A percentile compares a stretch with the other conserved stretches of the same genome.
Conservation (phyloP, 1,284 basidiomycete species). For the Puccinia horiana region DNA sequence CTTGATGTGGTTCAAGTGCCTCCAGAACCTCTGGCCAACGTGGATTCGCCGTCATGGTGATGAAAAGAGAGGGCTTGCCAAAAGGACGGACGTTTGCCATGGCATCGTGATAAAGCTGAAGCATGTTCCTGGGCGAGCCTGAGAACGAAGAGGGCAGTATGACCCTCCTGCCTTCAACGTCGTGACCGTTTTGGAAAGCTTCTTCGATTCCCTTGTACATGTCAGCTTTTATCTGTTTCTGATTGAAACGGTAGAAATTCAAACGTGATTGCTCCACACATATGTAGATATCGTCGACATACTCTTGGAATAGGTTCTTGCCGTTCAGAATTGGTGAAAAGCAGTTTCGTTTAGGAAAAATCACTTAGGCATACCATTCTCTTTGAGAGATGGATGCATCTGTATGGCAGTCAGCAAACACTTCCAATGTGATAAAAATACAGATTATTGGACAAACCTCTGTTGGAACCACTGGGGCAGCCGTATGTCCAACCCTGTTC, state of each 20-base stretch:
- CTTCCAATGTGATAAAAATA: neutral
- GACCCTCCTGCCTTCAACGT: neutral
- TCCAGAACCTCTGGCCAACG: neutral
- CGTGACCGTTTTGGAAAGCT: neutral
- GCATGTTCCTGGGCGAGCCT: neutral
- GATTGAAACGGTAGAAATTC: neutral
- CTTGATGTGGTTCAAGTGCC: neutral
- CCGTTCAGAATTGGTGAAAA: neutral
- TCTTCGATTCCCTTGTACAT: neutral
- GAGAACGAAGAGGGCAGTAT: constrained; percentile 10
- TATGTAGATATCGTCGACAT: constrained; percentile 9
- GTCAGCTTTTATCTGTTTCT: neutral
- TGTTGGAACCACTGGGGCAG: neutral
- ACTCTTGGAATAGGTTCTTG: constrained; percentile 3
- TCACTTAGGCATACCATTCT: constrained; percentile 5
- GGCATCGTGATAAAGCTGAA: constrained; percentile 14
- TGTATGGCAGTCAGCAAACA: neutral
- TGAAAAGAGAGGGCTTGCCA: constrained; percentile 31
- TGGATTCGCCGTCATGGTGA: constrained; percentile 23
- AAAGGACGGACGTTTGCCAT: constrained; percentile 7
- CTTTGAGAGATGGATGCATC: neutral
- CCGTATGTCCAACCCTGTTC: neutral
- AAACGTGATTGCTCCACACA: neutral
- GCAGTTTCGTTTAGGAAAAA: neutral
- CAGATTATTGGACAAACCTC: neutral